These are phyloP conservation scores for Digitaria exilis DNA, from an alignment of 202 grass and related monocot genomes.

Conservation along the genomic window DNA sequence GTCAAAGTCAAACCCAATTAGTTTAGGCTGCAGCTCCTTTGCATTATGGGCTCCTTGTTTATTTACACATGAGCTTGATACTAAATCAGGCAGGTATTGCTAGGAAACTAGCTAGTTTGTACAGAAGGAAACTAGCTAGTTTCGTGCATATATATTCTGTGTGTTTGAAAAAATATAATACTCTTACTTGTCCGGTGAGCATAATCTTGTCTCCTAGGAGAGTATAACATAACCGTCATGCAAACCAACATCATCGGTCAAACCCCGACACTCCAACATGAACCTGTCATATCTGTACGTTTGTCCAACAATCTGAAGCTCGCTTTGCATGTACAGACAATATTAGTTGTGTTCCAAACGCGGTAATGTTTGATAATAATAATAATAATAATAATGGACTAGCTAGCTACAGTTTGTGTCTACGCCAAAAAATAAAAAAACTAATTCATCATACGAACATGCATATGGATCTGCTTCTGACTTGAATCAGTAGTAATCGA, in stretches of 20 bases:
- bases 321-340: neutral
- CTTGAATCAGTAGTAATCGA: no score
- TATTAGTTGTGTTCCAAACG: neutral
- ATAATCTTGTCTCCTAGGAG: neutral
- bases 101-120: neutral
- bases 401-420: no score
- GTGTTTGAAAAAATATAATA: neutral
- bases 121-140: neutral
- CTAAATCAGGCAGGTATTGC: neutral
- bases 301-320: neutral
- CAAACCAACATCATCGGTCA: neutral
- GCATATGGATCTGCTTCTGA: neutral
- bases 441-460: neutral
- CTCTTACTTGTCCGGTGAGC: neutral
- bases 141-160: neutral
- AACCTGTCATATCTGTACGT: neutral
- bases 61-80: neutral
- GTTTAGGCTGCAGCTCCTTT: no score
- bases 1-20: no score
- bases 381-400: no score
- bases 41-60: neutral
- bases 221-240: neutral
- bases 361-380: no score
- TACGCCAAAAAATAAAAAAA: neutral
- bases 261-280: neutral